Evolutionary conservation across 192 early-diverging fungal species (phyloP).

Genomic region (Podila horticola): DNA sequence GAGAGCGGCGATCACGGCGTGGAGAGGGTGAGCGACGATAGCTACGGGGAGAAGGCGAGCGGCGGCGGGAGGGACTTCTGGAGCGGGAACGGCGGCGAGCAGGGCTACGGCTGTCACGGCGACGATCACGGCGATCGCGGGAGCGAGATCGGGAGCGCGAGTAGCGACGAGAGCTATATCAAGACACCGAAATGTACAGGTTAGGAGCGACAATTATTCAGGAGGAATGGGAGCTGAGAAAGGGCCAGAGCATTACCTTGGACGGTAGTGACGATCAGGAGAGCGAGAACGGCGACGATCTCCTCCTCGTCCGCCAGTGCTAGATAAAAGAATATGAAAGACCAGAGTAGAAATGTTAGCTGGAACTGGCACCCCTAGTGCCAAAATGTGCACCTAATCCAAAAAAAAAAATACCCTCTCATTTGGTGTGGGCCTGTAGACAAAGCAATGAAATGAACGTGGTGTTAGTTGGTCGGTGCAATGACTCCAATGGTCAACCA

Average conservation of each 20-base stretch:
- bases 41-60: slow-evolving; percentile 17
- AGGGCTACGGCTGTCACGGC: slow-evolving; percentile 28
- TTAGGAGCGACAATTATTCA: neutral
- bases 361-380: neutral
- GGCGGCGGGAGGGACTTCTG: slow-evolving; percentile 30
- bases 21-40: slow-evolving; percentile 34
- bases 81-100: slow-evolving; percentile 34
- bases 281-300: slow-evolving; percentile 45
- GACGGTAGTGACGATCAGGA: slow-evolving; percentile 43
- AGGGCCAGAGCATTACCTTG: slow-evolving; percentile 16
- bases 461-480: neutral
- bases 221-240: neutral
- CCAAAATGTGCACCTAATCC: neutral
- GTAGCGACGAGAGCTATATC: slow-evolving; percentile 21
- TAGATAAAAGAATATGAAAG: slow-evolving; percentile 10
- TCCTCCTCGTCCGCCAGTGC: slow-evolving; percentile 24
- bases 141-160: slow-evolving; percentile 34
- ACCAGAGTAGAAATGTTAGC: neutral
- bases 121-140: slow-evolving; percentile 18
- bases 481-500: neutral
- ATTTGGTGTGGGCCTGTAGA: slow-evolving; percentile 41
- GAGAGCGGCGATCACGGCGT: slow-evolving; percentile 20
- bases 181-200: neutral
- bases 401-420: slow-evolving; percentile 27
- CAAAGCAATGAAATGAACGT: neutral